phyloP scores from a whole-genome alignment of 306 rosid genomes.

The Cucurbita pepo region DNA sequence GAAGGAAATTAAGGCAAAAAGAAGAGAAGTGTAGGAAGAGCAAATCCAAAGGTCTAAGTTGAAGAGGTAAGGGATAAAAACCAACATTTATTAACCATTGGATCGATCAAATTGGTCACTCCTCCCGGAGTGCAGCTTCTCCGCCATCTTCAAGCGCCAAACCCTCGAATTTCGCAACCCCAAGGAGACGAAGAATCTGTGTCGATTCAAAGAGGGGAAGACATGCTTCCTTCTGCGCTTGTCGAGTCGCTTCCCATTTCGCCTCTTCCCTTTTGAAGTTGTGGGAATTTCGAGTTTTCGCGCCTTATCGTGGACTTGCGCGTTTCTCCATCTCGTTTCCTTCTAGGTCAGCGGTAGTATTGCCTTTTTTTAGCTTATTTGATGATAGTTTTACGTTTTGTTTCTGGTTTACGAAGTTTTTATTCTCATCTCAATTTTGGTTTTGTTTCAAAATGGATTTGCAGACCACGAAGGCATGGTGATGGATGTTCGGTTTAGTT shows the following conservation, averaged over 20 bases:
- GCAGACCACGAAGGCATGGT: slow-evolving; percentile 1
- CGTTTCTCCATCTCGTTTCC: not conserved
- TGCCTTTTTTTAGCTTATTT: not conserved
- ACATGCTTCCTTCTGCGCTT: not conserved
- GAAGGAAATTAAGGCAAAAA: not conserved
- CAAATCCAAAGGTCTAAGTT: not conserved
- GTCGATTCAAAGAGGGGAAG: not conserved
- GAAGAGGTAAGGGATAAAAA: not conserved
- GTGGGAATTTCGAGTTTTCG: not conserved
- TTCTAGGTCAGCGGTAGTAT: not conserved
- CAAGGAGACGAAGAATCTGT: not conserved
- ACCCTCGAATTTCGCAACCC: not conserved
- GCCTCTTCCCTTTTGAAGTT: not conserved
- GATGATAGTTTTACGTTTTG: not conserved
- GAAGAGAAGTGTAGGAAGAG: not conserved
- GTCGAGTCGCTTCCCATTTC: not conserved
- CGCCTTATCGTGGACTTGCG: not conserved
- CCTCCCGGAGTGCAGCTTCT: not conserved
- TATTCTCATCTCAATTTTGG: not conserved
- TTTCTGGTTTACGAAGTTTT: not conserved
- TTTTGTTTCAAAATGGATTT: slow-evolving; percentile 6
- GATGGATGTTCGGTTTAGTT: slow-evolving; percentile 11
- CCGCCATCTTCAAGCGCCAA: not conserved
- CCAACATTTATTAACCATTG: not conserved
- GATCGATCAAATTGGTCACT: not conserved